Percentiles rank a stretch among this genome's conserved stretches.
phyloP scores from a whole-genome alignment of 2,329 filamentous ascomycete genomes.

The Penicillium frequentans region DNA sequence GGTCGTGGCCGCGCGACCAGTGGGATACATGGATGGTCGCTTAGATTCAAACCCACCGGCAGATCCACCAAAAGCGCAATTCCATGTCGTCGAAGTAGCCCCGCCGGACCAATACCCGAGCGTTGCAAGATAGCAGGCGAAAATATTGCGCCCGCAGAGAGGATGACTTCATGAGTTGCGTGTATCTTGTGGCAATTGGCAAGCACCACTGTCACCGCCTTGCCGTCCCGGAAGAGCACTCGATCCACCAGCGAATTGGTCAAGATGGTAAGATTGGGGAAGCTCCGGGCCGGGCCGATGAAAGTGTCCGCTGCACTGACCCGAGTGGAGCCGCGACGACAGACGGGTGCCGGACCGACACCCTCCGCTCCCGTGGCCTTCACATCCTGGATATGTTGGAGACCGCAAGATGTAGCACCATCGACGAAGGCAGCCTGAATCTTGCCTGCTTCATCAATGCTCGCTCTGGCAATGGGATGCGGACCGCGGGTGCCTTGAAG shows the following conservation, averaged over 20 bases:
- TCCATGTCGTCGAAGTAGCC: not conserved
- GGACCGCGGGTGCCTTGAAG: not conserved
- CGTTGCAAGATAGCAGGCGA: not conserved
- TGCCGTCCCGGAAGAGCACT: not conserved
- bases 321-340: not conserved
- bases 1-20: not conserved
- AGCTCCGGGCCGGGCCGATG: not conserved
- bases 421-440: not conserved
- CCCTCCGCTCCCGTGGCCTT: not conserved
- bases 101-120: not conserved
- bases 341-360: not conserved
- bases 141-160: not conserved
- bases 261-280: not conserved
- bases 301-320: not conserved
- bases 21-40: not conserved
- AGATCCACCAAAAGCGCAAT: not conserved
- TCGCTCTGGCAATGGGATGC: not conserved
- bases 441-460: not conserved
- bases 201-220: not conserved
- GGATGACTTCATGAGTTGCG: not conserved
- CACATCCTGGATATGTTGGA: not conserved
- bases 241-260: not conserved
- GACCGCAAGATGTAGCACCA: not conserved
- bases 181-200: not conserved
- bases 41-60: not conserved